These are phyloP conservation scores for Dillenia turbinata DNA, from an alignment of 164 flowering plant genomes.

Conservation along the genomic window DNA sequence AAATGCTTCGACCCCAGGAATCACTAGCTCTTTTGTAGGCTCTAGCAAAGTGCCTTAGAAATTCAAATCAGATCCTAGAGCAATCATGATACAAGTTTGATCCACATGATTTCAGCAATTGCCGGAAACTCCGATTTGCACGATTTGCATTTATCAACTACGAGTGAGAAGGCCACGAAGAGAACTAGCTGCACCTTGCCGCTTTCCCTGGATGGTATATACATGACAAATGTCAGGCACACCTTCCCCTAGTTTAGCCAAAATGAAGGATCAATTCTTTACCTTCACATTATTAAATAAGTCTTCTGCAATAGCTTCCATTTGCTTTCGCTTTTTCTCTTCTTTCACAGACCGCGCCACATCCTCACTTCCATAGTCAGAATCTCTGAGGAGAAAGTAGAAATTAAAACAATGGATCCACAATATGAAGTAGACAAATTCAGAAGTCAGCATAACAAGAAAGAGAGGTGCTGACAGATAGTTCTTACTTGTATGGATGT, in stretches of 20 bases:
- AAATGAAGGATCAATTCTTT: background rate
- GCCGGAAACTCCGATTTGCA: too few species aligned
- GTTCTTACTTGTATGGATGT: slow-evolving; percentile 64
- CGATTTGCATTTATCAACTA: slow-evolving; percentile 24
- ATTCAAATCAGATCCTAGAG: too few species aligned
- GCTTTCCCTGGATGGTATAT: slow-evolving; percentile 33
- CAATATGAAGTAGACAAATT: background rate
- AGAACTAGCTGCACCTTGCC: slow-evolving; percentile 50
- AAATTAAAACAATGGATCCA: background rate
- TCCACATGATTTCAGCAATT: too few species aligned
- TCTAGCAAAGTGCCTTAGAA: too few species aligned
- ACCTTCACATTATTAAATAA: slow-evolving; percentile 76
- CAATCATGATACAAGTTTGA: too few species aligned
- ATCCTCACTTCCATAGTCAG: slow-evolving; percentile 50
- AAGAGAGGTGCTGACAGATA: background rate
- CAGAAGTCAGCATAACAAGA: background rate
- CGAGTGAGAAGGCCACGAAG: slow-evolving; percentile 45
- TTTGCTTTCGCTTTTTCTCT: slow-evolving; percentile 79
- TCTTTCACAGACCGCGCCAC: slow-evolving; percentile 52
- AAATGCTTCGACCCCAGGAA: too few species aligned
- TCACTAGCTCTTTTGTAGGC: too few species aligned
- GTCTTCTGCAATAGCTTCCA: slow-evolving; percentile 85
- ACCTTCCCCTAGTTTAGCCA: background rate
- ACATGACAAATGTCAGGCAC: background rate
- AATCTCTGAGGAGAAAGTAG: slow-evolving; percentile 35